phyloP scores from a whole-genome alignment of 2,329 filamentous ascomycete species.

The Cladosporium sphaerospermum region DNA sequence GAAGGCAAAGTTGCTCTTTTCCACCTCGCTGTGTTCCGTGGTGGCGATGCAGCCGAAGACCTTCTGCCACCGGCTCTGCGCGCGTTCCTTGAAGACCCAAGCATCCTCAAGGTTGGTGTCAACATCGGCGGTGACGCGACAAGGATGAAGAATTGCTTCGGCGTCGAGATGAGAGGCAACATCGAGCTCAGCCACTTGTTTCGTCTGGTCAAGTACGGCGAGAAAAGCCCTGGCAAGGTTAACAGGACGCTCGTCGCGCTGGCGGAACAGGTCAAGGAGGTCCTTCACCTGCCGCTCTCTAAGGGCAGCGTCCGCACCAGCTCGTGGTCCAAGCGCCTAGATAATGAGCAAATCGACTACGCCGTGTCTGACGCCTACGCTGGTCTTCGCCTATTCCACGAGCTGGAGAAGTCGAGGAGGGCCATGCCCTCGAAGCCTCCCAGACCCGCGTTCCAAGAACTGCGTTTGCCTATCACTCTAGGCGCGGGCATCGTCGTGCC shows the following conservation, averaged over 20 bases:
- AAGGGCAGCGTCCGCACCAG: slow-evolving; percentile 70
- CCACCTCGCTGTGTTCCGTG: slow-evolving; percentile 58
- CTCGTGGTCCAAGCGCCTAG: slow-evolving; percentile 64
- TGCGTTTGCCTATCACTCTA: slow-evolving; percentile 56
- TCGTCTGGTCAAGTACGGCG: slow-evolving; percentile 64
- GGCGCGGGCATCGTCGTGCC: slow-evolving; percentile 35
- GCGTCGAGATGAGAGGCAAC: slow-evolving; percentile 58
- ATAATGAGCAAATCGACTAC: slow-evolving; percentile 61
- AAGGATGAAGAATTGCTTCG: slow-evolving; percentile 60
- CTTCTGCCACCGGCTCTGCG: slow-evolving; percentile 66
- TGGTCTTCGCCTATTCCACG: slow-evolving; percentile 64
- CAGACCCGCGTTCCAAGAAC: slow-evolving; percentile 61
- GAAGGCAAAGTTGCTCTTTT: slow-evolving; percentile 72
- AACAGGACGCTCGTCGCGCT: slow-evolving; percentile 63
- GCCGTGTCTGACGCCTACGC: slow-evolving; percentile 82
- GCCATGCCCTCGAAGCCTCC: slow-evolving; percentile 64
- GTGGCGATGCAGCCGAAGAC: slow-evolving; percentile 39
- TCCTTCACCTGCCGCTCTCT: slow-evolving; percentile 65
- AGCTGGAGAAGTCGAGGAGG: slow-evolving; percentile 62
- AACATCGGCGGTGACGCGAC: slow-evolving; percentile 61
- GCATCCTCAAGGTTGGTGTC: slow-evolving; percentile 71
- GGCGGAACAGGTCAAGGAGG: slow-evolving; percentile 62
- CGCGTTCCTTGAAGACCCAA: slow-evolving; percentile 63
- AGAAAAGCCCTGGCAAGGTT: slow-evolving; percentile 49
- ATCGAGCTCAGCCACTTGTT: slow-evolving; percentile 81